These are phyloP conservation scores for Schizonepeta tenuifolia DNA, from an alignment of 257 asterid species.

Conservation along the genomic window DNA sequence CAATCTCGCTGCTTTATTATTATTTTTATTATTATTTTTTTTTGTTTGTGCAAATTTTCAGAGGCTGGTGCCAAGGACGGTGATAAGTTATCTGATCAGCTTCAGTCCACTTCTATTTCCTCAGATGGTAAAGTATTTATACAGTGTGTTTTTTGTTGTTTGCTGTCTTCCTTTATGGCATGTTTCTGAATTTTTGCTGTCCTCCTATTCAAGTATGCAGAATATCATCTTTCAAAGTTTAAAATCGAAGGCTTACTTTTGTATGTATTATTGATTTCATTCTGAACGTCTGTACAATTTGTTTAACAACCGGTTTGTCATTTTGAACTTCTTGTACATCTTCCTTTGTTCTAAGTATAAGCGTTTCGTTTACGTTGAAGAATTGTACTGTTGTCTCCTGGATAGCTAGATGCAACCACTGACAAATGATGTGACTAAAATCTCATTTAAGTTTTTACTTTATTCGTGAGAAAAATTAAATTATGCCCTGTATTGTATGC, in stretches of 20 bases:
- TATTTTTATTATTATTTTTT: background rate
- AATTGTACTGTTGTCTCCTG: background rate
- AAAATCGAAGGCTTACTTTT: background rate
- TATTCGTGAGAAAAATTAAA: background rate
- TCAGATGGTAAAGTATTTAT: conserved; percentile 57
- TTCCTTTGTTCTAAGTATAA: background rate
- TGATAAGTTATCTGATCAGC: conserved; percentile 73
- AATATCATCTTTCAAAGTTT: no score
- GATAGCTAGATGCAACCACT: background rate
- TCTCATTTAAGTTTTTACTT: conserved; percentile 3
- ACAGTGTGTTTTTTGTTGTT: background rate
- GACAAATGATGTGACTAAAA: conserved; percentile 11
- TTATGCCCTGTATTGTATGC: conserved; percentile 19
- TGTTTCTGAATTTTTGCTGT: background rate
- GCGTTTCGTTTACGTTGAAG: background rate
- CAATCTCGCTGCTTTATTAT: background rate
- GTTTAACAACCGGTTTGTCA: background rate
- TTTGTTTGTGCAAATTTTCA: conserved; percentile 29
- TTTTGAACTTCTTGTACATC: conserved; percentile 16
- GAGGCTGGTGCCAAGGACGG: conserved; percentile 67
- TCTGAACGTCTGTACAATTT: background rate
- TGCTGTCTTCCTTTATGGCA: background rate
- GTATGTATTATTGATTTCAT: conserved; percentile 13
- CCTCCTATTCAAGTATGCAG: no score
- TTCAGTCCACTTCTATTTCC: conserved; percentile 79